phyloP scores from a whole-genome alignment of 306 rosid genomes.

The Sesbania bispinosa region DNA sequence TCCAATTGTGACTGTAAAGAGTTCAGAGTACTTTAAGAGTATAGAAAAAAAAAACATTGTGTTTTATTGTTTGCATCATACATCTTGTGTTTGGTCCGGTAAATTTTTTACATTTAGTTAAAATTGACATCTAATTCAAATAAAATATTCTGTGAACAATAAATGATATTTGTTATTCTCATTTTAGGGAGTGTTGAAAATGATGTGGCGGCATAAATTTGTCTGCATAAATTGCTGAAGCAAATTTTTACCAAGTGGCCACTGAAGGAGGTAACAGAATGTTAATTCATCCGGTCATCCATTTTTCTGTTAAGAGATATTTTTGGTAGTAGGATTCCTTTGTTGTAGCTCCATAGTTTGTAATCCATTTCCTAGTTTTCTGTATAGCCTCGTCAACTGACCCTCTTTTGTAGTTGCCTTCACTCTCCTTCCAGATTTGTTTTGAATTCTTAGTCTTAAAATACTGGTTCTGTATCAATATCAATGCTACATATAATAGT shows the following conservation, averaged over 20 bases:
- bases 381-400: constrained; percentile 43
- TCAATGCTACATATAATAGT: constrained; percentile 35
- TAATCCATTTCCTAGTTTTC: constrained; percentile 26
- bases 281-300: constrained; percentile 42
- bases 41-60: neutral
- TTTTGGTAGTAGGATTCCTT: constrained; percentile 34
- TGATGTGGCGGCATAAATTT: constrained; percentile 18
- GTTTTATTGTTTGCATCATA: neutral
- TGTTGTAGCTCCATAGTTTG: constrained; percentile 29
- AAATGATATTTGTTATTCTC: constrained; percentile 27
- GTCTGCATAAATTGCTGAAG: constrained; percentile 16
- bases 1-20: neutral
- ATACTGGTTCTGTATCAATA: constrained; percentile 23
- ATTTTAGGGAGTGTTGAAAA: constrained; percentile 28
- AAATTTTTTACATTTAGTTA: neutral
- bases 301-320: constrained; percentile 27
- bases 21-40: neutral
- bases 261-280: constrained; percentile 50
- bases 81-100: neutral
- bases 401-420: constrained; percentile 36
- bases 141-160: neutral
- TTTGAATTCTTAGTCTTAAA: constrained; percentile 28
- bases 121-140: neutral
- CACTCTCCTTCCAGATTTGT: constrained; percentile 32
- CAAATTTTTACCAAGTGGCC: constrained; percentile 17